A percentile compares a stretch with the other conserved stretches of the same genome.
phyloP scores from a whole-genome alignment of 2,329 filamentous ascomycete species.

The Falciphora oryzae region DNA sequence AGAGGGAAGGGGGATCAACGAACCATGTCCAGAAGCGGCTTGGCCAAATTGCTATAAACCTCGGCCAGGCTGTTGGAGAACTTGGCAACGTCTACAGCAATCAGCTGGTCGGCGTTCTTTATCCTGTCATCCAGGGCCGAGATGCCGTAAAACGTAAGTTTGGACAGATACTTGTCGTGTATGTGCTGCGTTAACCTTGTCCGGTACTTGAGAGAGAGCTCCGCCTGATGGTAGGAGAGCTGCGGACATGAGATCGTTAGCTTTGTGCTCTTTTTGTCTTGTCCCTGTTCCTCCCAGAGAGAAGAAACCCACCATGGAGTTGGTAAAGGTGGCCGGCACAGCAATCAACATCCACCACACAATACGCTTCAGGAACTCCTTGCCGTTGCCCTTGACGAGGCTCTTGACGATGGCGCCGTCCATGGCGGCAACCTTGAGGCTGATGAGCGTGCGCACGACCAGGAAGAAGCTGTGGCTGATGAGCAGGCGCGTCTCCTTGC shows the following conservation, averaged over 20 bases:
- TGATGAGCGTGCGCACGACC: slow-evolving; percentile 84
- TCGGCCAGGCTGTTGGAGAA: slow-evolving; percentile 95
- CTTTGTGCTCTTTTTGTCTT: not conserved
- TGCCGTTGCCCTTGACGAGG: slow-evolving; percentile 83
- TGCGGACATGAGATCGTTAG: slow-evolving; percentile 29
- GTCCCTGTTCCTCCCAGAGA: not conserved
- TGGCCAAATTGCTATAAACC: slow-evolving; percentile 92
- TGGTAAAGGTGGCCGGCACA: slow-evolving; percentile 93
- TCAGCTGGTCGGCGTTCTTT: slow-evolving; percentile 96
- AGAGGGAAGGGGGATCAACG: slow-evolving; percentile 15
- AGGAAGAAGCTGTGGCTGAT: slow-evolving; percentile 91
- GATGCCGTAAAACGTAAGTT: slow-evolving; percentile 96
- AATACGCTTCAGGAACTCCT: slow-evolving; percentile 80
- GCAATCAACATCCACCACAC: slow-evolving; percentile 99
- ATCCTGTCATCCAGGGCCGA: slow-evolving; percentile 94
- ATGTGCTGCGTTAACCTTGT: slow-evolving; percentile 91
- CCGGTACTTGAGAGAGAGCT: slow-evolving; percentile 86
- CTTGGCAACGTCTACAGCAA: slow-evolving; percentile 92
- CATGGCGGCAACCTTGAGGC: slow-evolving; percentile 91
- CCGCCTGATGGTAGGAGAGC: slow-evolving; percentile 95
- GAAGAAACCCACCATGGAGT: slow-evolving; percentile 76
- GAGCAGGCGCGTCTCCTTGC: slow-evolving; percentile 79
- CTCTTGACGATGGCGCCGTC: slow-evolving; percentile 91
- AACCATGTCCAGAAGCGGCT: slow-evolving; percentile 89
- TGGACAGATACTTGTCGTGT: slow-evolving; percentile 92